Base-by-base conservation (phyloP, 2,329 filamentous ascomycete species). In the Ophiostoma himal-ulmi region DNA sequence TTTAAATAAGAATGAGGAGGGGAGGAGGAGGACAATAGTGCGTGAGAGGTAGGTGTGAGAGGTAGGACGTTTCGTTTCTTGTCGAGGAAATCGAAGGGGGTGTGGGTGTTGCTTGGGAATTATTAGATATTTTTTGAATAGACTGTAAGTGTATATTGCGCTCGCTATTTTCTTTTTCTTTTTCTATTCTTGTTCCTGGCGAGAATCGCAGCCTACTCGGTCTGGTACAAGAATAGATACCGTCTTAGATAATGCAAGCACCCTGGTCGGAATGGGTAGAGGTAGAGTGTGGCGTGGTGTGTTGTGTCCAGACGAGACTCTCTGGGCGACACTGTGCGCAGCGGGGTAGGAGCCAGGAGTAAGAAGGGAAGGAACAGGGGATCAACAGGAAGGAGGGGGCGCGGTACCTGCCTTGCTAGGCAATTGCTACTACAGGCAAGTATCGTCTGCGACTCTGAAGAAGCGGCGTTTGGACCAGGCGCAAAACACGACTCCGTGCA, bases 231-330 rank as follows among this genome's bases (percentile, higher is more conserved):
- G 68, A 69, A 65, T 65, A 41, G 62, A 65, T 36, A 14, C 36
- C 62, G 36, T 65, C 34, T 65, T 65, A 67, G 62, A 54, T 67
- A 69, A 67, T 67, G 68, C 39, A 62, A 60, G 68, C 64, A 69
- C 67, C 69, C 72, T 72, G 68, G 66, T 68, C 65, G 57, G 72
- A 26, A 48, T 48, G n/a, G 30, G 8, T 26, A 26, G 52, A 26
- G 52, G 52, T 54, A 77, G 77, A 77, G 67, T 70, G 75, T 75
- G 67, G 69, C 44, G 37, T n/a, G 52, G 54, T 67, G 30, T 44
- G 65, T 34, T 52, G 54, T 52, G 17, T 52, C 44, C 17, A 14
- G 41, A 17, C 41, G 41, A 44, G 41, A 48, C 17, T 20, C 14
- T 14, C 64, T 67, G 57, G 60, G 34, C 34, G 20, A 10, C 62